phyloP scores from a whole-genome alignment of 164 flowering plant species.

The Annona cherimola region DNA sequence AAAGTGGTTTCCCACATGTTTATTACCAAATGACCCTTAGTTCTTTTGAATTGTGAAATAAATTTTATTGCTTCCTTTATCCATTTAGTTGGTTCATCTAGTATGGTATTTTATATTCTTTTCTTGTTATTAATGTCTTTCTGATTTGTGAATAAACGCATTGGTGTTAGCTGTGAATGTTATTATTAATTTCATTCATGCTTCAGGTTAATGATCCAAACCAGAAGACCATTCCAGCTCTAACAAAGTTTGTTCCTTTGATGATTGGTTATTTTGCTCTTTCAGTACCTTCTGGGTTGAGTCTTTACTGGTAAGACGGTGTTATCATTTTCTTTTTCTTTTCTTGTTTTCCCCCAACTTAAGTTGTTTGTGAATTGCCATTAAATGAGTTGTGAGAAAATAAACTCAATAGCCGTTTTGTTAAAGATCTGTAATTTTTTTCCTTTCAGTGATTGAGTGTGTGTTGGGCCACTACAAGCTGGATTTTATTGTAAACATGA shows the following conservation, averaged over 20 bases:
- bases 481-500: neutral
- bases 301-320: constrained; percentile 87
- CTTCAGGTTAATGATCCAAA: constrained; percentile 78
- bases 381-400: too few species aligned
- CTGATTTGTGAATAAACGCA: neutral
- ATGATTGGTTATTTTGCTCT: constrained; percentile 96
- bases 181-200: constrained; percentile 1
- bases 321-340: constrained; percentile 7
- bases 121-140: neutral
- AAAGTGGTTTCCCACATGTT: too few species aligned
- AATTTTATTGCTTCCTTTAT: neutral
- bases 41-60: too few species aligned
- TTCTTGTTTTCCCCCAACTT: too few species aligned
- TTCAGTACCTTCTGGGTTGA: constrained; percentile 96
- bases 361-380: too few species aligned
- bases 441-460: neutral
- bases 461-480: neutral
- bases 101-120: neutral
- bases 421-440: too few species aligned
- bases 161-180: neutral
- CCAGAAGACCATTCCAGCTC: constrained; percentile 75
- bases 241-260: constrained; percentile 72
- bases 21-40: too few species aligned
- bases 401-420: too few species aligned
- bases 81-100: neutral